phyloP scores from a whole-genome alignment of 2,329 filamentous ascomycete genomes.

The Fonsecaea pugnacius region DNA sequence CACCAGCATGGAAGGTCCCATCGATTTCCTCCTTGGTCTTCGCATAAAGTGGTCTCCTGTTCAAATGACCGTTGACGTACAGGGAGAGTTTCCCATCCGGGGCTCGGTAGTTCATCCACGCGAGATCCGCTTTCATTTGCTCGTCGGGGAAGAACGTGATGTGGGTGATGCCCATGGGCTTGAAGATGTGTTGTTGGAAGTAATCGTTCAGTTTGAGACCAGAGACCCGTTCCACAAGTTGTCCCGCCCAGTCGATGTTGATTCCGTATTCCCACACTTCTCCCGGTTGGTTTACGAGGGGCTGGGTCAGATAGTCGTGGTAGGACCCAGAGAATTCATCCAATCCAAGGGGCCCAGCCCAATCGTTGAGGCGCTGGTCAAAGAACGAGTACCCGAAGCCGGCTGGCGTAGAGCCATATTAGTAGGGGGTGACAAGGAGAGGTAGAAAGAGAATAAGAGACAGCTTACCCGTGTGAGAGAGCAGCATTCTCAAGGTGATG shows the following conservation, averaged over 20 bases:
- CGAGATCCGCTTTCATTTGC: conserved; percentile 60
- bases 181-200: conserved; percentile 54
- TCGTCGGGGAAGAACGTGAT: conserved; percentile 62
- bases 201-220: conserved; percentile 55
- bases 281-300: conserved; percentile 68
- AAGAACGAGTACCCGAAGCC: conserved; percentile 55
- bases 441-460: neutral
- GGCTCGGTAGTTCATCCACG: conserved; percentile 61
- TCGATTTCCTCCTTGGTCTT: conserved; percentile 53
- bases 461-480: conserved; percentile 52
- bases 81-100: conserved; percentile 49
- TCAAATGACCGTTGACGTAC: conserved; percentile 54
- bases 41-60: conserved; percentile 52
- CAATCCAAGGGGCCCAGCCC: conserved; percentile 53
- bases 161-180: conserved; percentile 55
- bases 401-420: conserved; percentile 25
- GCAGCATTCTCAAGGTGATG: conserved; percentile 57
- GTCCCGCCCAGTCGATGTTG: conserved; percentile 60
- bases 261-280: conserved; percentile 66
- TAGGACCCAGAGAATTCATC: conserved; percentile 61
- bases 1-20: conserved; percentile 63
- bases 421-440: neutral
- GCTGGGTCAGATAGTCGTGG: conserved; percentile 54
- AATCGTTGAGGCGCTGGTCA: conserved; percentile 49
- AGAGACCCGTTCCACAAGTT: conserved; percentile 53